These are phyloP conservation scores for Phytopythium cucurbitacearum DNA, from an alignment of 352 stramenopile genomes.

Conservation along the genomic window DNA sequence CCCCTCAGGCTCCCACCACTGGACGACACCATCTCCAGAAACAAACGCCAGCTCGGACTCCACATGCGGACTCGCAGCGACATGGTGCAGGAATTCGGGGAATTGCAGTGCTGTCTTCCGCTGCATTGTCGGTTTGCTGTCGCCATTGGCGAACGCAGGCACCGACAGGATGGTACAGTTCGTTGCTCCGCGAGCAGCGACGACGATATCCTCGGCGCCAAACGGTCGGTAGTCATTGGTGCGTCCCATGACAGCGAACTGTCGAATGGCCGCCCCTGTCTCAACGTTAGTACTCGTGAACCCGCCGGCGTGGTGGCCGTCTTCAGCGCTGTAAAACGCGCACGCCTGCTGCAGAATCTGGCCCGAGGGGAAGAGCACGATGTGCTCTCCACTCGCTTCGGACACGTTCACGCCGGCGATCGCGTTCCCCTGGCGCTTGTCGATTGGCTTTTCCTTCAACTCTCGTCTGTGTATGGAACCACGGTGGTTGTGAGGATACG, in stretches of 20 bases:
- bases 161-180: conserved; percentile 28
- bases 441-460: conserved; percentile 18
- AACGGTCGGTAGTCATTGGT: conserved; percentile 33
- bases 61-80: conserved; percentile 58
- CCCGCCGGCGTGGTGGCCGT: conserved; percentile 3
- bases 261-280: conserved; percentile 48
- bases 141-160: conserved; percentile 3
- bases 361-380: conserved; percentile 66
- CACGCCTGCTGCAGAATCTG: conserved; percentile 63
- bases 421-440: conserved; percentile 66
- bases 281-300: conserved; percentile 45
- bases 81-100: conserved; percentile 48
- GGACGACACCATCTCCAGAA: conserved; percentile 36
- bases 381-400: conserved; percentile 25
- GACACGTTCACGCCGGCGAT: conserved; percentile 31
- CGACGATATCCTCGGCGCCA: conserved; percentile 20
- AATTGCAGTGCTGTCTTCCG: conserved; percentile 50
- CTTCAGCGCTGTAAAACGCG: conserved; percentile 32
- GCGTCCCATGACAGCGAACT: conserved; percentile 54
- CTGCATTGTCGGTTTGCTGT: conserved; percentile 22
- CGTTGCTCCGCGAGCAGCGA: conserved; percentile 12
- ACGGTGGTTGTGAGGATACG: background rate
- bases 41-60: conserved; percentile 57
- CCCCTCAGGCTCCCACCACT: conserved; percentile 44
- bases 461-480: conserved; percentile 12